Conservation (phyloP, 1,139 yeast species). For the Taiozyma sp. region DNA sequence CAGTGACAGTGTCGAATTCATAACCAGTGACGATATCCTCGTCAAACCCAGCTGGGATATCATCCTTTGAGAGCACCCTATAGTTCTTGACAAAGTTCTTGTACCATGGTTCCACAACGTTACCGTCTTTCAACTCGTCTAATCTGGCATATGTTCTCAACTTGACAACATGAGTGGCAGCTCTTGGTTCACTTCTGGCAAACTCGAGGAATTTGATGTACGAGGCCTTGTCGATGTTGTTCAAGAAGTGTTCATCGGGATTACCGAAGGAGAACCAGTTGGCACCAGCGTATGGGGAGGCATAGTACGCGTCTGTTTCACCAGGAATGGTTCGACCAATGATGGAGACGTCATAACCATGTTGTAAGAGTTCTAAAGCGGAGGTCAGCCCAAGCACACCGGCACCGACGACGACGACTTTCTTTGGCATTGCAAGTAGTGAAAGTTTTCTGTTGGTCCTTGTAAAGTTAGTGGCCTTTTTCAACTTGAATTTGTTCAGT, state of each 20-base stretch:
- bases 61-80: constrained; percentile 28
- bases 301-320: constrained; percentile 43
- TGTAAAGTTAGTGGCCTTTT: too few relatives aligned
- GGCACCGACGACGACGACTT: constrained; percentile 30
- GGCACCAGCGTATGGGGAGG: constrained; percentile 78
- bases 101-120: constrained; percentile 26
- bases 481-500: too few relatives aligned
- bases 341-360: constrained; percentile 38
- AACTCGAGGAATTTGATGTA: constrained; percentile 40
- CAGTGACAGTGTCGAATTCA: constrained; percentile 27
- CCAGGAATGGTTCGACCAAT: constrained; percentile 55
- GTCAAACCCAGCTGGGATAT: constrained; percentile 23
- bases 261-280: constrained; percentile 64
- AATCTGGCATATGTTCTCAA: constrained; percentile 47
- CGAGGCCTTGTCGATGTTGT: constrained; percentile 45
- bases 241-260: constrained; percentile 32
- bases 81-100: constrained; percentile 44
- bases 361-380: constrained; percentile 45
- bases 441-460: background rate
- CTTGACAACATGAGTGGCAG: constrained; percentile 46
- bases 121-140: constrained; percentile 17
- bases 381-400: constrained; percentile 66
- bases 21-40: constrained; percentile 25
- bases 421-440: background rate
- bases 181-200: constrained; percentile 41